A percentile compares a stretch with the other conserved stretches of the same genome.
Evolutionary conservation across 768 basidiomycete species (phyloP).

Genomic region (Asterophora parasitica): DNA sequence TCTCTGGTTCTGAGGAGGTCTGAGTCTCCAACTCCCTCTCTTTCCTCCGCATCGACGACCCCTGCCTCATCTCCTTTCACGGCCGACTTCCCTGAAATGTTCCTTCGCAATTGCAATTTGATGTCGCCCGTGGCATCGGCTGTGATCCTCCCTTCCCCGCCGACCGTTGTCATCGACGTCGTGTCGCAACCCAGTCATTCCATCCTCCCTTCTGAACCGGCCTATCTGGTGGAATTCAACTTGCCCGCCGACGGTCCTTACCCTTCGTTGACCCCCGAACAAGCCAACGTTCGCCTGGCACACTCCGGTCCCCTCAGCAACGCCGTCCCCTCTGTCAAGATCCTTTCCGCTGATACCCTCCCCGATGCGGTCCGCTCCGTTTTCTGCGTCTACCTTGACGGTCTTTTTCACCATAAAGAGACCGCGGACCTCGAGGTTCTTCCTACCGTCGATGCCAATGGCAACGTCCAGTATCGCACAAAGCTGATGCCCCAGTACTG

Average conservation of each 20-base stretch:
- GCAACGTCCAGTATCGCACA: slow-evolving; percentile 13
- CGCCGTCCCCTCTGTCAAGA: slow-evolving; percentile 19
- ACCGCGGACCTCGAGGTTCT: slow-evolving; percentile 15
- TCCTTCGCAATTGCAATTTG: not conserved
- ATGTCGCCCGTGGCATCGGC: not conserved
- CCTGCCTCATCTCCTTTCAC: slow-evolving; percentile 11
- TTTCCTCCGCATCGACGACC: slow-evolving; percentile 13
- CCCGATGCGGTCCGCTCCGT: slow-evolving; percentile 17
- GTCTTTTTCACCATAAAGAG: slow-evolving; percentile 20
- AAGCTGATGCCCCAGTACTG: slow-evolving; percentile 22
- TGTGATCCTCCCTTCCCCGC: slow-evolving; percentile 1
- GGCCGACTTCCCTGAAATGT: slow-evolving; percentile 10
- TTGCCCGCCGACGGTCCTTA: slow-evolving; percentile 3
- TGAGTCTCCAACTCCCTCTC: slow-evolving; percentile 8
- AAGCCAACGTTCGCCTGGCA: slow-evolving; percentile 12
- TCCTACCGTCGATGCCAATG: slow-evolving; percentile 1
- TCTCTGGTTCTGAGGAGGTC: slow-evolving; percentile 5
- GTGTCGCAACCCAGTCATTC: slow-evolving; percentile 5
- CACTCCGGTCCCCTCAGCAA: slow-evolving; percentile 11
- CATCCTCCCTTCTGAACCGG: slow-evolving; percentile 3
- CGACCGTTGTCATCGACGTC: slow-evolving; percentile 9
- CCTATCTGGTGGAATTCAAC: slow-evolving; percentile 9
- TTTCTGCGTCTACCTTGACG: slow-evolving; percentile 22
- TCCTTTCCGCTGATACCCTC: slow-evolving; percentile 14
- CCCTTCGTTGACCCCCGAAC: slow-evolving; percentile 7